Percentiles rank a stretch among this genome's conserved stretches.
Conservation (phyloP, 2,329 filamentous ascomycete genomes). For the Neopestalotiopsis sp. region DNA sequence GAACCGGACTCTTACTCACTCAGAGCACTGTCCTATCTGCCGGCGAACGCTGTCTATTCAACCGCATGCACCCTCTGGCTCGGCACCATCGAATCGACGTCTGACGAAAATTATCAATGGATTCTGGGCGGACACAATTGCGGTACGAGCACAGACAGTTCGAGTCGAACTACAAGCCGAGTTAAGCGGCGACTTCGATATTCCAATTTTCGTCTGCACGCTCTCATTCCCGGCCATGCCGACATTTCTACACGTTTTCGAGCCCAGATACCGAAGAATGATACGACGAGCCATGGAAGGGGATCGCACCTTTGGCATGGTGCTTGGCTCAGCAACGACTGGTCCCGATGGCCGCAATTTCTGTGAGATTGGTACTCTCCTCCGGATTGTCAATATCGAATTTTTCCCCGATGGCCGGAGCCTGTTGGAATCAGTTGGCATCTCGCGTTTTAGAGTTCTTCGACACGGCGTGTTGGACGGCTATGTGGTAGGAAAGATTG, state of each 20-base stretch:
- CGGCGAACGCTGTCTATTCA: slow-evolving; percentile 65
- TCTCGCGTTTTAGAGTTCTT: slow-evolving; percentile 77
- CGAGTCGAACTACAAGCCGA: slow-evolving; percentile 62
- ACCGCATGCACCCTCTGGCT: slow-evolving; percentile 44
- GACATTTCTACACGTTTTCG: slow-evolving; percentile 89
- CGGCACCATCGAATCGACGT: slow-evolving; percentile 63
- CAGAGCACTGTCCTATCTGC: slow-evolving; percentile 80
- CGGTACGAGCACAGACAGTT: slow-evolving; percentile 59
- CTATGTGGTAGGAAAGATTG: slow-evolving; percentile 76
- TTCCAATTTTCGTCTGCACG: slow-evolving; percentile 82
- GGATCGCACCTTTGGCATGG: slow-evolving; percentile 82
- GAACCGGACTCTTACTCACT: slow-evolving; percentile 76
- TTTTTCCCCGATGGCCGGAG: slow-evolving; percentile 81
- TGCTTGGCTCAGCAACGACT: slow-evolving; percentile 67
- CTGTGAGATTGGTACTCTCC: slow-evolving; percentile 76
- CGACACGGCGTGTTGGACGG: slow-evolving; percentile 72
- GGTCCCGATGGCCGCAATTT: slow-evolving; percentile 49
- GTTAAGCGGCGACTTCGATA: slow-evolving; percentile 58
- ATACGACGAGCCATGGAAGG: slow-evolving; percentile 77
- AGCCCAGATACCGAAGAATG: slow-evolving; percentile 91
- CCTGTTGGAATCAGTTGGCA: slow-evolving; percentile 76
- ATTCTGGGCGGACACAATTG: slow-evolving; percentile 73
- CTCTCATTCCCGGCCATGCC: slow-evolving; percentile 82
- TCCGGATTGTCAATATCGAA: slow-evolving; percentile 77
- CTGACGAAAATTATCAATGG: slow-evolving; percentile 67